Evolutionary conservation across 2,329 filamentous ascomycete species (phyloP).

Genomic region (Cladosporium velox): DNA sequence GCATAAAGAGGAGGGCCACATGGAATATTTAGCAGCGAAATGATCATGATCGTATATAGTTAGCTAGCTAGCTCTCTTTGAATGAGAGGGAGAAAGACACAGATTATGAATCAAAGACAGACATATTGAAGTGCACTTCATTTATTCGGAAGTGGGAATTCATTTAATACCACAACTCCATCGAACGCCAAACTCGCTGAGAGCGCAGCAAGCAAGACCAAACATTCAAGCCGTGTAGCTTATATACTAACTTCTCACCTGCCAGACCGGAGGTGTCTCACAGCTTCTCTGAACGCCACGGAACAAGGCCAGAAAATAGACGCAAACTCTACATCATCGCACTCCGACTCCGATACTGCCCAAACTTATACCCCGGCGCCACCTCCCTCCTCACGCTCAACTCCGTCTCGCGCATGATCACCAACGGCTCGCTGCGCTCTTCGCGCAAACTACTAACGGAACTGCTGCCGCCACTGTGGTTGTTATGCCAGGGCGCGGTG

Average conservation of each 20-base stretch:
- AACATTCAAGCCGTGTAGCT: not conserved
- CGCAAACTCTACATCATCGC: not conserved
- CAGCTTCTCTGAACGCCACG: not conserved
- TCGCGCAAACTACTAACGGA: slow-evolving; percentile 25
- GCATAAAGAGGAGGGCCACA: not conserved
- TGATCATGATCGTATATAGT: not conserved
- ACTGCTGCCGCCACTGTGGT: slow-evolving; percentile 27
- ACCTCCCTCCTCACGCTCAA: slow-evolving; percentile 25
- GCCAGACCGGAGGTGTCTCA: not conserved
- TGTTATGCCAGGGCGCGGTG: not conserved
- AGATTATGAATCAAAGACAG: not conserved
- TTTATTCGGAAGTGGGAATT: not conserved
- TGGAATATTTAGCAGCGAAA: not conserved
- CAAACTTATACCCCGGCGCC: not conserved
- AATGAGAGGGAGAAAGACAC: not conserved
- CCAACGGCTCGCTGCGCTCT: slow-evolving; percentile 30
- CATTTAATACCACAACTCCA: not conserved
- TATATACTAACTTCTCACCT: not conserved
- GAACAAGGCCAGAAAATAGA: not conserved
- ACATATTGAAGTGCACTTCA: not conserved
- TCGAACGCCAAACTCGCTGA: not conserved
- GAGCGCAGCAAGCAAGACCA: not conserved
- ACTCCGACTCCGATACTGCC: not conserved
- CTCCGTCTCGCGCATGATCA: slow-evolving; percentile 32
- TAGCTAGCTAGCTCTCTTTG: not conserved